Conservation (phyloP, 2,329 filamentous ascomycete genomes). For the Zymoseptoria brevis region DNA sequence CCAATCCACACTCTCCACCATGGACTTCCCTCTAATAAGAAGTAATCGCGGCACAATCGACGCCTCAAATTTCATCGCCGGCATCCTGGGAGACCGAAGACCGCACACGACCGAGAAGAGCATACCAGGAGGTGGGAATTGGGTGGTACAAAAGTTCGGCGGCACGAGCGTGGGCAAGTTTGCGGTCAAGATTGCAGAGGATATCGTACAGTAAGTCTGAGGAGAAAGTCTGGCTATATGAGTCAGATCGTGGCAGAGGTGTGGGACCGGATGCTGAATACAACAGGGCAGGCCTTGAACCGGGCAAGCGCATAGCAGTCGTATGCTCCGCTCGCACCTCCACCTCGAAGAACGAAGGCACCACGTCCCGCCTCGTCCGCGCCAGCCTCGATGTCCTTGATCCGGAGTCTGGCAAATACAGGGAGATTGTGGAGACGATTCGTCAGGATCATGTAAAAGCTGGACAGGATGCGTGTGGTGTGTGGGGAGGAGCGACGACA, state of each 20-base stretch:
- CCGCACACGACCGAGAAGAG: constrained; percentile 39
- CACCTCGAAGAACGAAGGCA: constrained; percentile 88
- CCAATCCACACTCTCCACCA: constrained; percentile 1
- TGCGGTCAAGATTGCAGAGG: constrained; percentile 49
- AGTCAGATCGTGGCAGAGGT: background rate
- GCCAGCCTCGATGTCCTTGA: constrained; percentile 38
- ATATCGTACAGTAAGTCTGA: constrained; percentile 53
- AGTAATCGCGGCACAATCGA: constrained; percentile 13
- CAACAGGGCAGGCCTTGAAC: constrained; percentile 40
- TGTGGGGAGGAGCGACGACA: constrained; percentile 19
- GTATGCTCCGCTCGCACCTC: constrained; percentile 94
- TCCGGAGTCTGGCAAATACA: constrained; percentile 49
- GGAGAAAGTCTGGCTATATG: background rate
- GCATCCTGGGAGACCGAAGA: constrained; percentile 27
- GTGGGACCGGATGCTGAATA: constrained; percentile 17
- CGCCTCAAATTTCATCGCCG: constrained; percentile 20
- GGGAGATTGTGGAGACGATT: constrained; percentile 70
- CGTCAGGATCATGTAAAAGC: constrained; percentile 73
- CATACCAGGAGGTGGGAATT: constrained; percentile 45
- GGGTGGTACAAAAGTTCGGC: constrained; percentile 92
- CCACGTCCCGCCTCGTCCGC: constrained; percentile 66
- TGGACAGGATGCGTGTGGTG: constrained; percentile 43
- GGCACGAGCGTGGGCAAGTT: constrained; percentile 96
- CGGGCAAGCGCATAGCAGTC: constrained; percentile 68
- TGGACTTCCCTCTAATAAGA: constrained; percentile 20